Base-by-base conservation (phyloP, 768 basidiomycete species). In the Termitomyces eurrhizus region DNA sequence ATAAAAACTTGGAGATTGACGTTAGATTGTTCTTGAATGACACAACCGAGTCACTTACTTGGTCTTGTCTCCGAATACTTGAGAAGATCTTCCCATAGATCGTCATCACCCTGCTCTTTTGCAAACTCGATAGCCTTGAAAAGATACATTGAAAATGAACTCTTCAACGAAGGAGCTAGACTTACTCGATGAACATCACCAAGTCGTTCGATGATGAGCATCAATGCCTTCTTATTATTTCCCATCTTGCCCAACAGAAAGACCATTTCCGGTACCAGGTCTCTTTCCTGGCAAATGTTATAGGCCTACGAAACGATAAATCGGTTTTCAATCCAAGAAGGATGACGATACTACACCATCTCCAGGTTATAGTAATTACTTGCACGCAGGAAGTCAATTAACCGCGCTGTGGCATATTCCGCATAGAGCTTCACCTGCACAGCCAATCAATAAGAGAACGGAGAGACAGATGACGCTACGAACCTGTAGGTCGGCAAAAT, bases 241-340 rank as follows among this genome's bases (percentile, higher is more conserved):
- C 97, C 97, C 95, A 98, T 98, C 33, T 93, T 85, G 0, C 96
- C 97, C 1, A 98, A 85, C 0, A 98, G 80, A 76, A 96, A 99
- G 18, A 99, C 96, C 93, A 97, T 96, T 75, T 98, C 97, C 0
- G 86, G 86, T 0, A 99, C 95, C 32, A 94, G 80, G 69, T 95
- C 94, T 24, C 87, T 85, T 55, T 87, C 85, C 67, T 87, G 86
- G 71, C 95, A 98, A 26, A 93, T 86, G 52, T 81, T 78, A 70
- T 94, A 98, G 16, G 95, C 95, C 90, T 95, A 32, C 3, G 32
- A 62, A 7, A 59, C 8, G 26, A 33, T 2, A 5, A 12, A 52
- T 59, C 53, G 64, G 26, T 29, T 21, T 14, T 26, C 26, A 16
- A 48, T 16, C 42, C 36, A 7, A 7, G 11, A 32, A 29, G 4